Conservation (phyloP, 2,329 filamentous ascomycete genomes). For the Cladosporium sp. region DNA sequence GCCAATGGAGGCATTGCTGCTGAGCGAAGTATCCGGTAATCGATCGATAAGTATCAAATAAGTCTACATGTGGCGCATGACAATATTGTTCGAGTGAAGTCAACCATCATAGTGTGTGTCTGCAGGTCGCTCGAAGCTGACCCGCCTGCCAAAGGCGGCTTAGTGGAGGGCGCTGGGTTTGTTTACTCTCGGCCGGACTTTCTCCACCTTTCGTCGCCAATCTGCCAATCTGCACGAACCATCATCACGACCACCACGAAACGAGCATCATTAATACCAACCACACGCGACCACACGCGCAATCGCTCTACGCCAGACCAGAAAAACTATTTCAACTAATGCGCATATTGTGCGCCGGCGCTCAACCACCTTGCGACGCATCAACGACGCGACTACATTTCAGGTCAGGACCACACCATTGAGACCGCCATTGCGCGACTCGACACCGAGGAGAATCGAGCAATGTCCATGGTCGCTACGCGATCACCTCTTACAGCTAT, state of each 20-base stretch:
- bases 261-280: slow-evolving; percentile 21
- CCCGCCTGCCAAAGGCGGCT: neutral
- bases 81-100: neutral
- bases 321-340: neutral
- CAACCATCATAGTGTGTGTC: neutral
- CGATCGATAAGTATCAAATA: too few relatives aligned
- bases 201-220: slow-evolving; percentile 10
- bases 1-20: too few relatives aligned
- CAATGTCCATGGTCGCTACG: slow-evolving; percentile 36
- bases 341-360: slow-evolving; percentile 9
- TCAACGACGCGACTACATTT: slow-evolving; percentile 16
- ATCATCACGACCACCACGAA: slow-evolving; percentile 5
- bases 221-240: slow-evolving; percentile 12
- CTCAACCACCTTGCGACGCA: slow-evolving; percentile 11
- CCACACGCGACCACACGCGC: slow-evolving; percentile 16
- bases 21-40: too few relatives aligned
- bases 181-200: slow-evolving; percentile 11
- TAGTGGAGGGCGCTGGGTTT: neutral
- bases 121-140: neutral
- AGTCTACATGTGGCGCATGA: too few relatives aligned
- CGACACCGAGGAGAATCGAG: slow-evolving; percentile 9
- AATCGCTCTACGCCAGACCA: slow-evolving; percentile 8
- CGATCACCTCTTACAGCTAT: slow-evolving; percentile 43
- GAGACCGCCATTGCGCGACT: slow-evolving; percentile 5
- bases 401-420: neutral